A percentile compares a stretch with the other conserved stretches of the same genome.
phyloP scores from a whole-genome alignment of 2,329 filamentous ascomycete species.

The Colletotrichum ledebouriae region DNA sequence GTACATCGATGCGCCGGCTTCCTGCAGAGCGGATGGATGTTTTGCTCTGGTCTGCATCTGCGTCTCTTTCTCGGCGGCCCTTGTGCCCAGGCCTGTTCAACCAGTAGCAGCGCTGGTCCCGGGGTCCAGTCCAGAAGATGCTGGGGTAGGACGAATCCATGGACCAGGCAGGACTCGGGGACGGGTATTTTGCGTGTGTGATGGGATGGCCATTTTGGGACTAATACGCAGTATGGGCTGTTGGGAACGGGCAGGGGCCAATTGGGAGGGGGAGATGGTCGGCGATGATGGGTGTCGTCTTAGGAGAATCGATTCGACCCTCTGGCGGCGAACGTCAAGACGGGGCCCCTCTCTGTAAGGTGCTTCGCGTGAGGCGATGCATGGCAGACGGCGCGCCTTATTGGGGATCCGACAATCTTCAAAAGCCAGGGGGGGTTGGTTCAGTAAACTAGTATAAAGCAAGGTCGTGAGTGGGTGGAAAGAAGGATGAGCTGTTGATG shows the following conservation, averaged over 20 bases:
- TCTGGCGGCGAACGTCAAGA: constrained; percentile 18
- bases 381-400: constrained; percentile 29
- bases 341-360: constrained; percentile 8
- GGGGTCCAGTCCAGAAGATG: constrained; percentile 32
- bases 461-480: not conserved
- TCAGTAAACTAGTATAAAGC: not conserved
- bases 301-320: constrained; percentile 30
- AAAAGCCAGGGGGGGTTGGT: constrained; percentile 25
- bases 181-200: constrained; percentile 36
- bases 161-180: constrained; percentile 39
- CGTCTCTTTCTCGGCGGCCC: constrained; percentile 19
- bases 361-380: constrained; percentile 37
- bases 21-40: constrained; percentile 29
- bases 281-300: constrained; percentile 32
- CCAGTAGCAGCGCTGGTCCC: constrained; percentile 33
- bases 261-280: constrained; percentile 1
- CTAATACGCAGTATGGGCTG: constrained; percentile 22
- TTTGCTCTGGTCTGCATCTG: constrained; percentile 17
- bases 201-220: constrained; percentile 36
- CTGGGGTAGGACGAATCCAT: constrained; percentile 37
- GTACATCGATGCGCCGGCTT: constrained; percentile 37
- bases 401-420: constrained; percentile 34
- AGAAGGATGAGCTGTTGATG: constrained; percentile 22
- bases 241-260: constrained; percentile 29
- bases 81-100: constrained; percentile 27